Percentiles rank a stretch among this genome's conserved stretches.
phyloP scores from a whole-genome alignment of 2,329 filamentous ascomycete species.

The Diplodia seriata region DNA sequence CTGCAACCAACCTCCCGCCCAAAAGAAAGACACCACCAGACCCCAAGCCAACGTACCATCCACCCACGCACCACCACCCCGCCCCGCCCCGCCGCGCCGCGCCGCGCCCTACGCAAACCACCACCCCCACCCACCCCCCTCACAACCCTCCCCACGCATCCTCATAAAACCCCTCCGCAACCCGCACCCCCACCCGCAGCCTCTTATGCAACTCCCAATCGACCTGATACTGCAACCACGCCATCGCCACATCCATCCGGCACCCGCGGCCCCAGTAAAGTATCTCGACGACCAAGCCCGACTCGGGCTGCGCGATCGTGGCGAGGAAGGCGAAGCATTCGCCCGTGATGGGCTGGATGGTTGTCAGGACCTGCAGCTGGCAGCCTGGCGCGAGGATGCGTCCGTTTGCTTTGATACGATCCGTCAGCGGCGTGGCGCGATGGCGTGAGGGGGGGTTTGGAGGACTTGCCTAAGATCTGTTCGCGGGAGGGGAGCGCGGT shows the following conservation, averaged over 20 bases:
- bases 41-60: background rate
- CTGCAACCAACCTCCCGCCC: no score
- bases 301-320: no score
- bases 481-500: background rate
- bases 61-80: background rate
- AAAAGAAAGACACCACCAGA: background rate
- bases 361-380: background rate
- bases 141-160: background rate
- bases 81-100: no score
- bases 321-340: constrained; percentile 7
- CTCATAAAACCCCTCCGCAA: background rate
- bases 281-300: background rate
- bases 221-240: background rate
- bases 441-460: no score
- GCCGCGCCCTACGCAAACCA: background rate
- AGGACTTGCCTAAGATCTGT: background rate
- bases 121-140: background rate
- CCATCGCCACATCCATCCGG: background rate
- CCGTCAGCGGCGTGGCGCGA: no score
- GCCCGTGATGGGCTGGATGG: background rate
- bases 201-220: background rate
- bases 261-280: background rate
- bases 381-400: background rate
- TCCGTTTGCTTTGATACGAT: background rate
- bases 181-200: background rate